Evolutionary conservation across 2,329 filamentous ascomycete genomes (phyloP), one percentile per base, ranked within the genome.

Genomic region (Trichoderma breve): DNA sequence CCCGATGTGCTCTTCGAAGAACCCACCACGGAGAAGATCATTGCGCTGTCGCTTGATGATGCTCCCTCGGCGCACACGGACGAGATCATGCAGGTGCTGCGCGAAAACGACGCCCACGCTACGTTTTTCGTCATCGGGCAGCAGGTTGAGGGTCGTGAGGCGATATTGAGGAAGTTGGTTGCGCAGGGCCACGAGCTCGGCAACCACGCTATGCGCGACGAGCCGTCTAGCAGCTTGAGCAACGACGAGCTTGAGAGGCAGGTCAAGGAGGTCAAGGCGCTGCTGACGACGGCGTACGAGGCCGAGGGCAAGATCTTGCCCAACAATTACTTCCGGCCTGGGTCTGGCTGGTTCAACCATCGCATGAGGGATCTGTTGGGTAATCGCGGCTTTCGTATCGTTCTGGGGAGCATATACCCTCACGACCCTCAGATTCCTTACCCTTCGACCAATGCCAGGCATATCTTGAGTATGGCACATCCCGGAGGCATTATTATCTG

Each of bases 171-270:
- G 57, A 83, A 87, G 51, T 83, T 92, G 1, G 84, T 93, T n/a
- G 82, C 83, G 47, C 83, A 82, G 63, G 90, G 90, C 26, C 88
- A 92, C 79, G 92, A 94, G 83, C 84, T 97, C 4, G 94, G 88
- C 28, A 97, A 97, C 82, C 94, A 97, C 81, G 94, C 92, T 11
- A 95, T 96, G 93, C 88, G 90, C 79, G 94, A 97, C 81, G 93
- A 96, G 83, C 90, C 93, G 0, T 91, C 91, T 11, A 85, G 88
- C 58, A 84, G 84, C 0, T 84, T 97, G 30, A 81, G 84, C 53
- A 85, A 90, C 66, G 83, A 82, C 1, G 85, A 87, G 73, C 86
- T 97, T 1, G 82, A 84, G 43, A 77, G 79, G 1, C 89, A 97
- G 83, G 90, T 97, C 66, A 78, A 81, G 14, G 75, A 85, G 12